These are phyloP conservation scores for Hymenoscyphus repandus DNA, from an alignment of 2,329 filamentous ascomycete genomes.

Conservation along the genomic window DNA sequence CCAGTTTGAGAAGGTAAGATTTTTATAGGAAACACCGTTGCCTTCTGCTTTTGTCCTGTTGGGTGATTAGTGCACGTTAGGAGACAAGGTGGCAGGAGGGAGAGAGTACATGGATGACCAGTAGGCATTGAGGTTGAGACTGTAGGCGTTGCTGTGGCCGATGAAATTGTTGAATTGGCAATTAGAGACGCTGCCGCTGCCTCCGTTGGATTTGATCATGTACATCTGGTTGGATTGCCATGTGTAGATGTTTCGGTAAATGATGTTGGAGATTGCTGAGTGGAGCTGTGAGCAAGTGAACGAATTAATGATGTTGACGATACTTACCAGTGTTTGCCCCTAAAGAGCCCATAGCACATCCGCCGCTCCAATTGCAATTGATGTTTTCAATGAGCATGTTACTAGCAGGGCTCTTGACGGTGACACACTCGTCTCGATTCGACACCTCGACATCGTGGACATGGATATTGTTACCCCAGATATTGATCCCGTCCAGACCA, in stretches of 20 bases:
- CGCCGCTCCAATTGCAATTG: conserved; percentile 58
- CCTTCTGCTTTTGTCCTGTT: conserved; percentile 34
- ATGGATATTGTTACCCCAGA: conserved; percentile 50
- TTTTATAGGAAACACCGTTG: conserved; percentile 45
- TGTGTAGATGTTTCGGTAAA: conserved; percentile 54
- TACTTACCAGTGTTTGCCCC: conserved; percentile 33
- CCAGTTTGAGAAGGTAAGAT: conserved; percentile 52
- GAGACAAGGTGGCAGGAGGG: not conserved
- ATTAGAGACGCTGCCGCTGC: conserved; percentile 46
- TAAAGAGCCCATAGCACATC: conserved; percentile 53
- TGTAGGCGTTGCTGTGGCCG: conserved; percentile 54
- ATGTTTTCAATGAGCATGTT: conserved; percentile 55
- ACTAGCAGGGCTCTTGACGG: conserved; percentile 51
- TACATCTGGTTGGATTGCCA: conserved; percentile 57
- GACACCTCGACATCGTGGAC: conserved; percentile 56
- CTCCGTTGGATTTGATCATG: conserved; percentile 58
- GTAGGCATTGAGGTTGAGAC: conserved; percentile 48
- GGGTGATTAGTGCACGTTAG: not conserved
- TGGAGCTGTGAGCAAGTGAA: too few species aligned
- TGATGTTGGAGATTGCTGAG: conserved; percentile 43
- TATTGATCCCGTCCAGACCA: conserved; percentile 51
- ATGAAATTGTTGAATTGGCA: conserved; percentile 52
- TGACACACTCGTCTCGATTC: conserved; percentile 58
- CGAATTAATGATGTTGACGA: too few species aligned
- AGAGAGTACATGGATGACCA: conserved; percentile 39